These are phyloP conservation scores for Trametes coccinea DNA, from an alignment of 768 basidiomycete species.

Conservation along the genomic window DNA sequence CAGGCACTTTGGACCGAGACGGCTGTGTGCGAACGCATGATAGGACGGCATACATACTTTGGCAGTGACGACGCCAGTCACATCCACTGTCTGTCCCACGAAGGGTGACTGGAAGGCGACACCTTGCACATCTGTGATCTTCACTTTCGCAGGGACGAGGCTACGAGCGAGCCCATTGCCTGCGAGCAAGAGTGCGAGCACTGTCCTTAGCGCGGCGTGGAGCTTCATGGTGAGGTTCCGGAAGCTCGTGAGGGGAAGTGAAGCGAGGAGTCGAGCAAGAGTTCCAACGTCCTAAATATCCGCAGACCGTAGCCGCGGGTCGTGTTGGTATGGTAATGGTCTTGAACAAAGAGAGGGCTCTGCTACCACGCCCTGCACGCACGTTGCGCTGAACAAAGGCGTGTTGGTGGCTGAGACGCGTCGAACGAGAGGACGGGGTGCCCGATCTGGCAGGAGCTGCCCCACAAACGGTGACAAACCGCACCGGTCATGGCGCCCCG, in stretches of 20 bases:
- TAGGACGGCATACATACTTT: slow-evolving; percentile 39
- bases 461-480: too few species aligned
- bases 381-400: slow-evolving; percentile 10
- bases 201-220: neutral
- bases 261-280: too few species aligned
- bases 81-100: slow-evolving; percentile 45
- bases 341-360: neutral
- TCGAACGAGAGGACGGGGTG: neutral
- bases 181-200: neutral
- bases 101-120: slow-evolving; percentile 47
- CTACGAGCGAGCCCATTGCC: neutral
- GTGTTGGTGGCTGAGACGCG: slow-evolving; percentile 8
- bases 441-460: slow-evolving; percentile 3
- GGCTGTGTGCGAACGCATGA: neutral
- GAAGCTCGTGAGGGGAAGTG: too few species aligned
- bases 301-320: too few species aligned
- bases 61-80: slow-evolving; percentile 54
- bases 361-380: neutral
- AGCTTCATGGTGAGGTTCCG: neutral
- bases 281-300: too few species aligned
- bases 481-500: neutral
- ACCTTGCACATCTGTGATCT: slow-evolving; percentile 53
- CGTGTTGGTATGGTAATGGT: neutral
- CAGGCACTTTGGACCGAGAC: neutral
- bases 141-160: neutral